Percentiles rank a stretch among this genome's conserved stretches.
Evolutionary conservation across 768 basidiomycete species (phyloP).

Genomic region (Naganishia onofrii): DNA sequence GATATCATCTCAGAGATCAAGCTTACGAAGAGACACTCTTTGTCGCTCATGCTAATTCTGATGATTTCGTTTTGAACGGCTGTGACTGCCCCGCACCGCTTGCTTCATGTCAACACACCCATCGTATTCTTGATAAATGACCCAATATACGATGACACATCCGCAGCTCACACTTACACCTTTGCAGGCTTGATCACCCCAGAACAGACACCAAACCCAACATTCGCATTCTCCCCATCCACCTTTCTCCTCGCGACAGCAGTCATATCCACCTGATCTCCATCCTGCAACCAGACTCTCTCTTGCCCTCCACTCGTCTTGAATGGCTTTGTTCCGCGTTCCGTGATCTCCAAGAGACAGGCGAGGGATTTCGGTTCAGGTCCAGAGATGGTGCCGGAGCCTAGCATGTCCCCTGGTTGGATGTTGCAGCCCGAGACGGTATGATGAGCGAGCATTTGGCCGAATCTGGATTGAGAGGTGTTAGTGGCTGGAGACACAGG

Average conservation of each 20-base stretch:
- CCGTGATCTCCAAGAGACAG: conserved; percentile 32
- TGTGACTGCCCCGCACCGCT: no score
- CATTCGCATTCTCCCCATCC: conserved; percentile 14
- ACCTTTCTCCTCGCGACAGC: conserved; percentile 24
- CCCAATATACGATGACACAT: background rate
- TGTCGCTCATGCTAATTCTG: no score
- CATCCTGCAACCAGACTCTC: conserved; percentile 32
- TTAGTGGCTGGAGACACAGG: background rate
- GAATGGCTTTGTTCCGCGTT: conserved; percentile 32
- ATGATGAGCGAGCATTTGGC: conserved; percentile 37
- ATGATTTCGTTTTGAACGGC: no score
- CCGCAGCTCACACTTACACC: background rate
- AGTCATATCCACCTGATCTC: conserved; percentile 33
- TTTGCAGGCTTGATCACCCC: conserved; percentile 32
- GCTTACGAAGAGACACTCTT: no score
- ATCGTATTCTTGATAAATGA: no score
- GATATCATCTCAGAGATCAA: no score
- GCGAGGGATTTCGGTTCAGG: conserved; percentile 18
- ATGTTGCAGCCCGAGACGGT: conserved; percentile 33
- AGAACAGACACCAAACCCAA: conserved; percentile 35
- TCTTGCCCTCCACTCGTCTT: conserved; percentile 10
- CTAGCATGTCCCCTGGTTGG: conserved; percentile 36
- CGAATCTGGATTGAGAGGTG: conserved; percentile 13
- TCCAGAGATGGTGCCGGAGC: conserved; percentile 38
- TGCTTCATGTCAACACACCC: no score